Evolutionary conservation across 2,329 filamentous ascomycete species (phyloP).

Genomic region (Alternaria arborescens): DNA sequence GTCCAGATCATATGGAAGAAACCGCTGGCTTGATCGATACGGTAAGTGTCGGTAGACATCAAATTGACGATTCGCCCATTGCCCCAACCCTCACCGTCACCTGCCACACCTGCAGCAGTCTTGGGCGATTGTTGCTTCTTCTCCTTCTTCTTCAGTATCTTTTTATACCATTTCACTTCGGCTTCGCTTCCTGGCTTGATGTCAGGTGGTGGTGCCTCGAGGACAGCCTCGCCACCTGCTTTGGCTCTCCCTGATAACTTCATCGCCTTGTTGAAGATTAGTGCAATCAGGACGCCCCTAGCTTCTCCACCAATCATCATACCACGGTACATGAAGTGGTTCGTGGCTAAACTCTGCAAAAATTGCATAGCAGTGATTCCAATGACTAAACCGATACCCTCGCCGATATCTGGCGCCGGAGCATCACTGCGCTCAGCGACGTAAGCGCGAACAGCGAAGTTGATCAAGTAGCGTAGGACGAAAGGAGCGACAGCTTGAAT

Average conservation of each 20-base stretch:
- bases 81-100: conserved; percentile 84
- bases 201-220: conserved; percentile 52
- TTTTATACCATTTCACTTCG: conserved; percentile 62
- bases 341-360: conserved; percentile 79
- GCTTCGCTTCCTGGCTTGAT: conserved; percentile 59
- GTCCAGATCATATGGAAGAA: conserved; percentile 95
- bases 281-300: conserved; percentile 80
- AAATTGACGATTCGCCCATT: conserved; percentile 92
- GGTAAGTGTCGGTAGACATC: conserved; percentile 95
- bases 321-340: conserved; percentile 91
- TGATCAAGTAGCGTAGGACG: conserved; percentile 83
- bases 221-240: conserved; percentile 72
- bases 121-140: conserved; percentile 54
- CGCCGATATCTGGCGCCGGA: conserved; percentile 72
- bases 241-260: conserved; percentile 86
- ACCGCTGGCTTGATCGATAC: conserved; percentile 85
- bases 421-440: conserved; percentile 63
- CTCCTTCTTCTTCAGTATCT: conserved; percentile 53
- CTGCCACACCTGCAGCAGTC: conserved; percentile 61
- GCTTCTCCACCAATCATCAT: conserved; percentile 90
- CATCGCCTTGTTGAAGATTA: conserved; percentile 94
- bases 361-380: conserved; percentile 89
- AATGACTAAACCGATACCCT: conserved; percentile 82
- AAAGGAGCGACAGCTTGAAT: conserved; percentile 84
- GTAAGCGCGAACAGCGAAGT: conserved; percentile 83